Base-by-base conservation (phyloP, 306 rosid genomes). In the Citrullus colocynthis region DNA sequence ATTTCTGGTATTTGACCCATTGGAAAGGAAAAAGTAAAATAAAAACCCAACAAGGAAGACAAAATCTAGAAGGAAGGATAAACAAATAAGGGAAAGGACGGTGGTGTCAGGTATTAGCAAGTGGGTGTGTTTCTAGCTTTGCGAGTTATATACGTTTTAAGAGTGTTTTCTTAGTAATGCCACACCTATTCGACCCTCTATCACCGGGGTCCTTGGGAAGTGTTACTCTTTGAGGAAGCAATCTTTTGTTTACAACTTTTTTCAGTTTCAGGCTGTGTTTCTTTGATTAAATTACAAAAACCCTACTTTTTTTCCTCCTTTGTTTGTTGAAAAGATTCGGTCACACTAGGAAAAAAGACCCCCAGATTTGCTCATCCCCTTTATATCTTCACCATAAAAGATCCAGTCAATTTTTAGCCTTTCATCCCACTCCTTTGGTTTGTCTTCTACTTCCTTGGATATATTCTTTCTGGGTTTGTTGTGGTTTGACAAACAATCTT, bases 91-190 rank as follows among this genome's bases (percentile, higher is more conserved):
- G 61, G 17, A 39, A 75, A 37, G 86, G 90, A 87, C 82, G 89
- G 93, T 88, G 85, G 92, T 90, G 96, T 88, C 96, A 85, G 96
- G 81, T 78, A 80, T 44, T 83, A 85, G 88, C 86, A 86, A 93
- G 90, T 88, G 96, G 92, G 91, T 61, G 74, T 81, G 85, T 86
- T 83, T 85, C 84, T 66, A 83, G 82, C 84, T 84, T 81, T 80
- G 84, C 86, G 86, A 85, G 62, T 81, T 85, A 60, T 84, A 72
- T 74, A 76, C 62, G 84, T 84, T 81, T 72, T 48, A 78, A 21
- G 36, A 81, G 80, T 78, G 74, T 78, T 73, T 77, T 91, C 85
- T 82, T 86, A 84, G 80, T 83, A 84, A 73, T 91, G 92, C 88
- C 93, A 84, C 88, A 87, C 85, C 44, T 73, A 83, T 85, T 82